Percentiles rank a stretch among this genome's conserved stretches.
Evolutionary conservation across 441 rosid genomes (phyloP).

Genomic region (Breynia disticha): DNA sequence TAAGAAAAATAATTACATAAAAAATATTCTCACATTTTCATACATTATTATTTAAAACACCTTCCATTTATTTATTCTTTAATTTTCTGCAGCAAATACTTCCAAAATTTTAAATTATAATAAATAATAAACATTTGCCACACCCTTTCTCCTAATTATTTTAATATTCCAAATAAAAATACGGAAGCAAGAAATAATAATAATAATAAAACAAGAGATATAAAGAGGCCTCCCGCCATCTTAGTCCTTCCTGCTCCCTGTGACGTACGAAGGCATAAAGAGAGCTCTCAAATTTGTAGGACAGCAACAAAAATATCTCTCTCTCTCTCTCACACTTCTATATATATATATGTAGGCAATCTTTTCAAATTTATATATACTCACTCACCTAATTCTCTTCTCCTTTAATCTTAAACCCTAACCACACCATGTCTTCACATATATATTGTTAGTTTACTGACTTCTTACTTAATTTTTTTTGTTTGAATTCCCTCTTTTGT

Average conservation of each 20-base stretch:
- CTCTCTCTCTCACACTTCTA: background rate
- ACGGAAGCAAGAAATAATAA: conserved; percentile 11
- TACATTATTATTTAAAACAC: too few relatives aligned
- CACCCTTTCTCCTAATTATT: too few relatives aligned
- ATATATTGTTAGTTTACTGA: conserved; percentile 45
- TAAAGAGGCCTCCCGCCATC: conserved; percentile 31
- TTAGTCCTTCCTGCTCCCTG: conserved; percentile 21
- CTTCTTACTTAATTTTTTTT: conserved; percentile 13
- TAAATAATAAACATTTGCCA: too few relatives aligned
- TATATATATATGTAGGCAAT: too few relatives aligned
- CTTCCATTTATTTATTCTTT: too few relatives aligned
- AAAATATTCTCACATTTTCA: too few relatives aligned
- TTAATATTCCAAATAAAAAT: too few relatives aligned
- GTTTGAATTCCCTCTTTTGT: conserved; percentile 20
- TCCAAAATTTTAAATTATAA: too few relatives aligned
- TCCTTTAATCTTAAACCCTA: conserved; percentile 39
- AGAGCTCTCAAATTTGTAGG: conserved; percentile 14
- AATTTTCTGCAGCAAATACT: too few relatives aligned
- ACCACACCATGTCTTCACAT: conserved; percentile 19
- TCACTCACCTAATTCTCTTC: conserved; percentile 38
- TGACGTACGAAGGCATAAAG: conserved; percentile 28
- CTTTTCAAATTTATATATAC: background rate
- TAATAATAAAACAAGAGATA: conserved; percentile 17
- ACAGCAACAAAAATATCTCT: background rate
- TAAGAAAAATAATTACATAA: too few relatives aligned